A percentile compares a stretch with the other conserved stretches of the same genome.
Conservation (phyloP, 495 filamentous ascomycete species). For the Delitschia confertaspora region DNA sequence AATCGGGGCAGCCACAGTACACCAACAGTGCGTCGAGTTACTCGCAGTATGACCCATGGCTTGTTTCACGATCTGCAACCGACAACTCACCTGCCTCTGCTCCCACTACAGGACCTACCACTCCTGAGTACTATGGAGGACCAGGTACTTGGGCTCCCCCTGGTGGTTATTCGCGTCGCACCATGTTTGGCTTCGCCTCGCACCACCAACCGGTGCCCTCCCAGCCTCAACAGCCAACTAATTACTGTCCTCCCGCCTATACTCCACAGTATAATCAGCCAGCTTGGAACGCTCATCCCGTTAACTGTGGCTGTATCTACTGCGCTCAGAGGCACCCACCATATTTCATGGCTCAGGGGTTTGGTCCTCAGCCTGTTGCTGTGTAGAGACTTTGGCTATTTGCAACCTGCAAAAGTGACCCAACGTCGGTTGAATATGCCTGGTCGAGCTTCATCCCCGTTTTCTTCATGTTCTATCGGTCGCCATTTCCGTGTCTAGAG, state of each 20-base stretch:
- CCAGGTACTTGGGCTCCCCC: conserved; percentile 38
- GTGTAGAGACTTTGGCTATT: conserved; percentile 37
- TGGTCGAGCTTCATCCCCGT: too few relatives aligned
- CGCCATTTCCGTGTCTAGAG: conserved; percentile 5
- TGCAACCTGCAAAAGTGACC: background rate
- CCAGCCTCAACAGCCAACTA: conserved; percentile 22
- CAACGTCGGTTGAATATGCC: conserved; percentile 9
- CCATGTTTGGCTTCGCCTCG: conserved; percentile 32
- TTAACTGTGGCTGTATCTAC: conserved; percentile 59
- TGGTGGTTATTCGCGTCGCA: conserved; percentile 31
- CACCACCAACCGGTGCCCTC: conserved; percentile 24
- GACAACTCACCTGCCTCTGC: conserved; percentile 63
- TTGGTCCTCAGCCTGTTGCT: conserved; percentile 44
- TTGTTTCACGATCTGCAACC: conserved; percentile 43
- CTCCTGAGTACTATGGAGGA: conserved; percentile 38
- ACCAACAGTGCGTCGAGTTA: conserved; percentile 18
- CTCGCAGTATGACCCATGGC: conserved; percentile 44
- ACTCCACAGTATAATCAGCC: conserved; percentile 22
- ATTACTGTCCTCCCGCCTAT: conserved; percentile 26
- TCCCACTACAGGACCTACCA: conserved; percentile 54
- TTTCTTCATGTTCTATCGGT: background rate
- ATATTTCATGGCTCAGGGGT: conserved; percentile 56
- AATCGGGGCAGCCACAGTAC: conserved; percentile 21
- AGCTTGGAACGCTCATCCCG: conserved; percentile 37
- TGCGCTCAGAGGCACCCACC: conserved; percentile 55